These are phyloP conservation scores for Fusarium sp. DNA, from an alignment of 2,329 filamentous ascomycete genomes.

Conservation along the genomic window DNA sequence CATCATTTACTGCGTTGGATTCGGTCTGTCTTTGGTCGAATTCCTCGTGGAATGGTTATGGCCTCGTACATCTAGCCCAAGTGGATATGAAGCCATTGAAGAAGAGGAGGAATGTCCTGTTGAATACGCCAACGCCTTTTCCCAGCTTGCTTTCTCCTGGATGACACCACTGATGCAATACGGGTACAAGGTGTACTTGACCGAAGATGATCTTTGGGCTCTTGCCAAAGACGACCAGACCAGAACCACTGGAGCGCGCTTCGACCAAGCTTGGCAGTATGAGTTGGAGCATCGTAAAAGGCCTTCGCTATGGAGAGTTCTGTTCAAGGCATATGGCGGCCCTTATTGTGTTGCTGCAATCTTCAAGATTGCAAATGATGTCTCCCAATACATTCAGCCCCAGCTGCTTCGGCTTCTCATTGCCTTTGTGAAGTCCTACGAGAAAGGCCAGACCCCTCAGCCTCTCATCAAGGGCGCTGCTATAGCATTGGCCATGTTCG, in stretches of 20 bases:
- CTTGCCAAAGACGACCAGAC: constrained; percentile 85
- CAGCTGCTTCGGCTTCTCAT: constrained; percentile 90
- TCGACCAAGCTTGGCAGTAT: constrained; percentile 81
- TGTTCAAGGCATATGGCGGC: constrained; percentile 86
- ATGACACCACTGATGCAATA: constrained; percentile 99
- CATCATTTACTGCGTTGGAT: constrained; percentile 77
- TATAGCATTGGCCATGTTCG: constrained; percentile 93
- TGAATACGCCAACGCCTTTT: constrained; percentile 95
- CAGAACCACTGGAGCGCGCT: constrained; percentile 75
- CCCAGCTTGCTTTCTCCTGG: constrained; percentile 94
- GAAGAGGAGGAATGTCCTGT: constrained; percentile 77
- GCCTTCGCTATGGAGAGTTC: constrained; percentile 83
- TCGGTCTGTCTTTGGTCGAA: constrained; percentile 76
- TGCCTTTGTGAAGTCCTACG: constrained; percentile 84
- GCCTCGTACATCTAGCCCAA: constrained; percentile 75
- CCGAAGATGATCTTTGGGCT: constrained; percentile 96
- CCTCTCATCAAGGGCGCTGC: constrained; percentile 86
- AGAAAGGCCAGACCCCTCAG: constrained; percentile 71
- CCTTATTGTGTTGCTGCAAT: constrained; percentile 85
- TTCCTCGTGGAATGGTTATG: constrained; percentile 88
- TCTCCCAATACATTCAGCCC: constrained; percentile 89
- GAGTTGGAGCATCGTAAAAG: constrained; percentile 77
- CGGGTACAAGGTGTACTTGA: constrained; percentile 91
- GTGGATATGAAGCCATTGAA: constrained; percentile 68
- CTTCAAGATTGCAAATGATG: constrained; percentile 91